phyloP scores from a whole-genome alignment of 2,329 filamentous ascomycete species.

The Zymoseptoria pseudotritici region DNA sequence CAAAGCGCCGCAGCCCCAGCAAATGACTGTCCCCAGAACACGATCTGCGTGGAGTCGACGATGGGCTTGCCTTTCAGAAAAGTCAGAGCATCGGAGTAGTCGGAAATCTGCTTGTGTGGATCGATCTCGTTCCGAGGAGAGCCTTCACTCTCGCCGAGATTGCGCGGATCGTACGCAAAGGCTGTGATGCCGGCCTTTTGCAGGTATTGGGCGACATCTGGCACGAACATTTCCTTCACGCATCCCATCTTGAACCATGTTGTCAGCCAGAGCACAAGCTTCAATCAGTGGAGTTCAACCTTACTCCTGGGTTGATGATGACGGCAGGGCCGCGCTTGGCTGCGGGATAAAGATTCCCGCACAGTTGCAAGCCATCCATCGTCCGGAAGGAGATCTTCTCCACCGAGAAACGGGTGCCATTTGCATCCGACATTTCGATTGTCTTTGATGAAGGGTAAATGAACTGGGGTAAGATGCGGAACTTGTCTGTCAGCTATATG shows the following conservation, averaged over 20 bases:
- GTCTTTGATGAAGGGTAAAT: too few species aligned
- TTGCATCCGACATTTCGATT: too few species aligned
- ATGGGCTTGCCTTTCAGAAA: constrained; percentile 23
- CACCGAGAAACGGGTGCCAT: too few species aligned
- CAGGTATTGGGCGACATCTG: constrained; percentile 29
- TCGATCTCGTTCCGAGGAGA: constrained; percentile 34
- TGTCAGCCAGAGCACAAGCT: neutral
- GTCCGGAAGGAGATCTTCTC: neutral
- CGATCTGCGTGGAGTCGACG: constrained; percentile 28
- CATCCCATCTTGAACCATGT: constrained; percentile 23
- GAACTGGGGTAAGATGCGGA: too few species aligned
- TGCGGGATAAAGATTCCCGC: neutral
- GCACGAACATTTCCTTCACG: constrained; percentile 29
- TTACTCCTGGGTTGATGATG: neutral
- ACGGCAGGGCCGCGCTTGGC: neutral
- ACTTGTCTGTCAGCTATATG: too few species aligned
- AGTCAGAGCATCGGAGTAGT: constrained; percentile 33
- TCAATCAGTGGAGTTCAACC: neutral
- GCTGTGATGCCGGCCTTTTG: constrained; percentile 30
- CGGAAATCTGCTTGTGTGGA: constrained; percentile 28
- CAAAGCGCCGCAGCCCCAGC: constrained; percentile 20
- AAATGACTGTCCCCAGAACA: constrained; percentile 35
- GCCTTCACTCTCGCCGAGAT: constrained; percentile 33
- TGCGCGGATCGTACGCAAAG: constrained; percentile 33
- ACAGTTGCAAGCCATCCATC: neutral